Conservation (phyloP, 352 stramenopile genomes). For the Nothophytophthora sp. region DNA sequence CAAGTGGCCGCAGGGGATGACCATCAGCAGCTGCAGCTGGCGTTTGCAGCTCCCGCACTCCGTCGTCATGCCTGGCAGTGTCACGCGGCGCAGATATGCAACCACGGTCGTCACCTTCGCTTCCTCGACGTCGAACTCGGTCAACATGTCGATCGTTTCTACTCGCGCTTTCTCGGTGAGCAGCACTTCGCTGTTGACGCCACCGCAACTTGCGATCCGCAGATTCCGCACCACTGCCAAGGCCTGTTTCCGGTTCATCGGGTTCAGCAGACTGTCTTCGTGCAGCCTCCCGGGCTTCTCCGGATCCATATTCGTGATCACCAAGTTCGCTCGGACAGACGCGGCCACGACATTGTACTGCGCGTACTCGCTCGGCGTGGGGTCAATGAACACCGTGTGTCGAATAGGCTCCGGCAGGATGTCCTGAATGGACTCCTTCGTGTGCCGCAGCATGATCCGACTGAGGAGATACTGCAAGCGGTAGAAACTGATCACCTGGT, state of each 20-base stretch:
- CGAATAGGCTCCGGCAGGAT: conserved; percentile 48
- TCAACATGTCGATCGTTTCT: conserved; percentile 53
- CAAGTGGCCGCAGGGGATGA: conserved; percentile 89
- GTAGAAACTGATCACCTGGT: conserved; percentile 43
- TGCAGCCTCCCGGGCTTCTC: conserved; percentile 43
- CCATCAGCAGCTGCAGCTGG: conserved; percentile 77
- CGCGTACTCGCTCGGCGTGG: conserved; percentile 53
- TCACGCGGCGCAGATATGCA: conserved; percentile 45
- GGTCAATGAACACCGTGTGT: conserved; percentile 44
- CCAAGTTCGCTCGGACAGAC: conserved; percentile 55
- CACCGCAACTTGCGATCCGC: conserved; percentile 41
- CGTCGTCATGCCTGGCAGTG: conserved; percentile 26
- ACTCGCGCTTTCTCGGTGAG: conserved; percentile 28
- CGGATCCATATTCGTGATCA: conserved; percentile 59
- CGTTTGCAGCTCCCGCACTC: conserved; percentile 73
- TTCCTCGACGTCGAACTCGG: conserved; percentile 23
- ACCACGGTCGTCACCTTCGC: conserved; percentile 28
- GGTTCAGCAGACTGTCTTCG: conserved; percentile 65
- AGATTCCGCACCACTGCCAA: conserved; percentile 48
- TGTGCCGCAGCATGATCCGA: conserved; percentile 93
- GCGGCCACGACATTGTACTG: conserved; percentile 64
- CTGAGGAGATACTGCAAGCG: conserved; percentile 79
- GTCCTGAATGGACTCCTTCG: conserved; percentile 81
- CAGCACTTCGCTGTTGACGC: conserved; percentile 27
- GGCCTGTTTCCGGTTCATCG: conserved; percentile 49